A percentile compares a stretch with the other conserved stretches of the same genome.
phyloP scores from a whole-genome alignment of 2,329 filamentous ascomycete species.

The Canariomyces notabilis region DNA sequence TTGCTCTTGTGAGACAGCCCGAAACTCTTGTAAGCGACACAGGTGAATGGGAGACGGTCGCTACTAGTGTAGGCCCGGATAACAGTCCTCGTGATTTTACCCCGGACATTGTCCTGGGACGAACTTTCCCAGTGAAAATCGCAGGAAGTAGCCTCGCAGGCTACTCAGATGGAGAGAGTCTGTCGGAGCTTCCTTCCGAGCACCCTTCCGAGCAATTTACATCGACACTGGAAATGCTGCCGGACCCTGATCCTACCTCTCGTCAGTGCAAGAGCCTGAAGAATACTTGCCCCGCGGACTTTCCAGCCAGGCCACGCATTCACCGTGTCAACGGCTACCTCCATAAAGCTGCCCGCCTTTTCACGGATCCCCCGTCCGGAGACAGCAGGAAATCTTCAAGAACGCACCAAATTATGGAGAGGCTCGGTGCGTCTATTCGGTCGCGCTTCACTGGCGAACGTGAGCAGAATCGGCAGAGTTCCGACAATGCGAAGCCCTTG shows the following conservation, averaged over 20 bases:
- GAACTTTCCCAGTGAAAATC: constrained; percentile 17
- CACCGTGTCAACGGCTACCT: constrained; percentile 32
- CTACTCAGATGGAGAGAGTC: constrained; percentile 33
- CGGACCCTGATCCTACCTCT: constrained; percentile 15
- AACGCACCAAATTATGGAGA: constrained; percentile 17
- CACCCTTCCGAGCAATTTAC: constrained; percentile 21
- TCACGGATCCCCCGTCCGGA: constrained; percentile 15
- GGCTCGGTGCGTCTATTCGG: constrained; percentile 16
- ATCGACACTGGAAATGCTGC: constrained; percentile 28
- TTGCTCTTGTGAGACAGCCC: not conserved
- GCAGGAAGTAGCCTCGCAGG: constrained; percentile 23
- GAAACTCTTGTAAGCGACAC: constrained; percentile 26
- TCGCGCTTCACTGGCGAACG: constrained; percentile 6
- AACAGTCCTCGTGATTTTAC: constrained; percentile 24
- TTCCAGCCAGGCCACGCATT: constrained; percentile 28
- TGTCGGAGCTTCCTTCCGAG: constrained; percentile 11
- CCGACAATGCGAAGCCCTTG: not conserved
- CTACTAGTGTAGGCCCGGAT: constrained; percentile 29
- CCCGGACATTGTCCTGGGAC: constrained; percentile 12
- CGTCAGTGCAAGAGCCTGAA: constrained; percentile 16
- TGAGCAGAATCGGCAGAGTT: not conserved
- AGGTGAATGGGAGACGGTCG: constrained; percentile 38
- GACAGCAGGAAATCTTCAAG: constrained; percentile 15
- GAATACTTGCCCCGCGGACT: constrained; percentile 26
- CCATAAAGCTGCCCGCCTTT: constrained; percentile 21